Conservation (phyloP, 2,329 filamentous ascomycete species). For the Plenodomus biglobosus region DNA sequence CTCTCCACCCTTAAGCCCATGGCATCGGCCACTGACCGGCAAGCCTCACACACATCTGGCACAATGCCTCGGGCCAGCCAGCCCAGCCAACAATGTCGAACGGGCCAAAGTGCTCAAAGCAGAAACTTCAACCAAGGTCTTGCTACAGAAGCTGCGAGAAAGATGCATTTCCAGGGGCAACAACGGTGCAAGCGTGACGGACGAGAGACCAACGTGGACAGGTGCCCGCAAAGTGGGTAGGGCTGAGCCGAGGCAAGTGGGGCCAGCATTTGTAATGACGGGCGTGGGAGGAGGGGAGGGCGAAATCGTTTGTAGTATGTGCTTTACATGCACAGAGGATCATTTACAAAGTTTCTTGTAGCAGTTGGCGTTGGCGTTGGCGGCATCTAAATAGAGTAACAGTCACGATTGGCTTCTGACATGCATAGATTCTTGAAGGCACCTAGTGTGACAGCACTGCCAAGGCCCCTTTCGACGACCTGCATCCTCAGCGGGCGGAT, state of each 20-base stretch:
- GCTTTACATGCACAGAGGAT: neutral
- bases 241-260: conserved; percentile 31
- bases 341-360: too few relatives aligned
- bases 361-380: too few relatives aligned
- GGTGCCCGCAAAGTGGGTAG: conserved; percentile 13
- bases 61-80: neutral
- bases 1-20: neutral
- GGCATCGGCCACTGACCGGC: neutral
- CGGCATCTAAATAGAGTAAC: too few relatives aligned
- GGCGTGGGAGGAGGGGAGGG: conserved; percentile 1
- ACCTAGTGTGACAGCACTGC: too few relatives aligned
- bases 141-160: neutral
- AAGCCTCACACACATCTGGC: neutral
- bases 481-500: too few relatives aligned
- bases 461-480: too few relatives aligned
- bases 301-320: neutral
- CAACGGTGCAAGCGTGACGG: conserved; percentile 20
- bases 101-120: neutral
- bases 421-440: too few relatives aligned
- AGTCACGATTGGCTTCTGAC: too few relatives aligned
- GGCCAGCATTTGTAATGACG: conserved; percentile 20
- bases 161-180: conserved; percentile 5
- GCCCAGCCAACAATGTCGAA: neutral
- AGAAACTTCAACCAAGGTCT: conserved; percentile 7
- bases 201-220: conserved; percentile 15